Evolutionary conservation across 2,329 filamentous ascomycete species (phyloP), one percentile per base, ranked within the genome.

Genomic region (Escovopsis weberi): DNA sequence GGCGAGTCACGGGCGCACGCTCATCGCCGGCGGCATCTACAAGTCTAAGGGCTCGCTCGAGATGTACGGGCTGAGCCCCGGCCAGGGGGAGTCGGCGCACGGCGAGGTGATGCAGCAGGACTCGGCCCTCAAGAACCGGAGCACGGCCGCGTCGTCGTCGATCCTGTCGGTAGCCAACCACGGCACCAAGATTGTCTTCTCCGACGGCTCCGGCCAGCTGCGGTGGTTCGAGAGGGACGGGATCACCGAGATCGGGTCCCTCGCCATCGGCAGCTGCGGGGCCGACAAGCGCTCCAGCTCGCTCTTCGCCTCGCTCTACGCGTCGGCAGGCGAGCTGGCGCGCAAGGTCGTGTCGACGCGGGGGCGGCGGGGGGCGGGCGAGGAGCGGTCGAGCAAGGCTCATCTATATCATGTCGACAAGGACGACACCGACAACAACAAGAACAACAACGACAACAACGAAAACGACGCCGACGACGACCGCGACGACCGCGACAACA

Each of bases 201-300:
- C 85, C 2, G 89, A 96, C 54, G 83, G 83, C 1, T 78, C 85
- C 23, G 89, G 89, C 0, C 78, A 81, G 40, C 60, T 96, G 48
- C 89, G 86, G 58, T 96, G 89, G 88, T 77, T 93, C 37, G 89
- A 96, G 60, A 72, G 88, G 33, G 86, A 95, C 54, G 87, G 84
- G 1, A 68, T 70, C 46, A 78, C 74, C 6, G 74, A 79, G 50
- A 70, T 73, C 36, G 66, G 75, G 40, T 60, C 64, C 47, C 63
- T 69, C 47, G 69, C 64, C 49, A 70, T 80, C 26, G 74, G 76
- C 2, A 67, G 75, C 45, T 72, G 70, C 51, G 68, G 74, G 46
- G 53, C 59, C 39, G 56, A 62, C 26, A 23, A 23, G 23, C 63
- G 64, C 37, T 62, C 64, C 8, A 57, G 61, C 8, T 74, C 69